Evolutionary conservation across 495 filamentous ascomycete species (phyloP).

Genomic region (Amphirosellinia nigrospora): DNA sequence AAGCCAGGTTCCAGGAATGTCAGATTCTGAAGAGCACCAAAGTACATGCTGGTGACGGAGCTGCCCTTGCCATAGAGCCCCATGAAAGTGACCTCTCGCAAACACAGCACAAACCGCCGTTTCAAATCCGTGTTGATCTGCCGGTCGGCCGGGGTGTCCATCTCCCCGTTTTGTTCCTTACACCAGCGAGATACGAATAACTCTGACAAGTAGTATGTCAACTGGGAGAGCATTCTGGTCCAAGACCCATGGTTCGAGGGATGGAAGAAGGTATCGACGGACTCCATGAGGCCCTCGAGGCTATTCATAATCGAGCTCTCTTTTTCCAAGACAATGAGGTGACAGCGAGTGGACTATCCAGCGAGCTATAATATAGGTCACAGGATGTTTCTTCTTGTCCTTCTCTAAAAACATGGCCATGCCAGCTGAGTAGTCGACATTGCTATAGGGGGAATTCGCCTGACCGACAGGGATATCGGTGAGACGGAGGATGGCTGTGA

Average conservation of each 20-base stretch:
- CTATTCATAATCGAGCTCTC: slow-evolving; percentile 80
- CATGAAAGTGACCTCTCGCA: slow-evolving; percentile 96
- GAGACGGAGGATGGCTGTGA: slow-evolving; percentile 86
- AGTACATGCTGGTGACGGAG: slow-evolving; percentile 86
- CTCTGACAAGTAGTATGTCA: slow-evolving; percentile 92
- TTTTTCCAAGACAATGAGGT: slow-evolving; percentile 77
- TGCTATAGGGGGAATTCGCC: slow-evolving; percentile 89
- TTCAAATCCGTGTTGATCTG: slow-evolving; percentile 80
- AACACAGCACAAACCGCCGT: slow-evolving; percentile 84
- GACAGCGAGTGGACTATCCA: slow-evolving; percentile 96
- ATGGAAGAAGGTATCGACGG: slow-evolving; percentile 98
- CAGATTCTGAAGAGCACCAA: slow-evolving; percentile 86
- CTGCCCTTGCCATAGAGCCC: slow-evolving; percentile 95
- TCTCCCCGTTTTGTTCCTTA: slow-evolving; percentile 87
- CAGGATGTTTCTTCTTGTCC: slow-evolving; percentile 89
- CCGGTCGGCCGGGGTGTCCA: slow-evolving; percentile 80
- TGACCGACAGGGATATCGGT: slow-evolving; percentile 97
- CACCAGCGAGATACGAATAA: slow-evolving; percentile 99
- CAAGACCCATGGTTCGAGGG: slow-evolving; percentile 93
- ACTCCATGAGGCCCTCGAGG: slow-evolving; percentile 92
- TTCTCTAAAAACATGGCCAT: slow-evolving; percentile 84
- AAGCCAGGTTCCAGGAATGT: slow-evolving; percentile 90
- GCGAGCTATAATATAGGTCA: slow-evolving; percentile 89
- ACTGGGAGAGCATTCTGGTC: slow-evolving; percentile 87
- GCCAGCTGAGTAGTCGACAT: slow-evolving; percentile 82